Conservation (phyloP, 1,139 yeast species). For the Yamadazyma sp. region DNA sequence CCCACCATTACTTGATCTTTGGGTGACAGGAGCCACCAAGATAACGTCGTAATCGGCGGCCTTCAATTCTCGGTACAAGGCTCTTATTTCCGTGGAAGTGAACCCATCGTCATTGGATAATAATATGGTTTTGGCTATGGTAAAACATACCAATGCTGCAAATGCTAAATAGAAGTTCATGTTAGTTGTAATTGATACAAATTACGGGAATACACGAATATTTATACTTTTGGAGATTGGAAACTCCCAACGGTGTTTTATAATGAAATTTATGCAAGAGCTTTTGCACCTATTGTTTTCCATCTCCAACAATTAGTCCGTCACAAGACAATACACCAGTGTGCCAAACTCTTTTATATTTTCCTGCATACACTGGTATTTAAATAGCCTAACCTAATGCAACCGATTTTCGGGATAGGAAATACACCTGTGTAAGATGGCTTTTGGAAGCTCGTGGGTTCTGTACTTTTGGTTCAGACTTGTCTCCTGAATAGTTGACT, state of each 20-base stretch:
- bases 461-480: too few species aligned
- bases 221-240: background rate
- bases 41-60: constrained; percentile 29
- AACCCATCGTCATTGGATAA: constrained; percentile 35
- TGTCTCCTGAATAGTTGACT: too few species aligned
- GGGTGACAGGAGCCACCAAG: constrained; percentile 34
- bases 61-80: constrained; percentile 30
- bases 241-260: constrained; percentile 3
- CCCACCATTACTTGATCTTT: constrained; percentile 32
- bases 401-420: background rate
- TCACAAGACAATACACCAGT: background rate
- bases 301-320: background rate
- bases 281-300: background rate
- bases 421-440: too few species aligned
- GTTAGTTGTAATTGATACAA: background rate
- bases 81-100: constrained; percentile 33
- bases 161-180: constrained; percentile 6
- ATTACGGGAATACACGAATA: background rate
- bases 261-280: background rate
- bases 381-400: background rate
- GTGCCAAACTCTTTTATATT: background rate
- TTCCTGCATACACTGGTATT: background rate
- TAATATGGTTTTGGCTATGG: constrained; percentile 23
- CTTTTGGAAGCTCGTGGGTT: too few species aligned
- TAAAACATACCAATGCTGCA: background rate